A percentile compares a stretch with the other conserved stretches of the same genome.
Evolutionary conservation across 192 early-diverging fungal species (phyloP).

Genomic region (Coemansia sp.): DNA sequence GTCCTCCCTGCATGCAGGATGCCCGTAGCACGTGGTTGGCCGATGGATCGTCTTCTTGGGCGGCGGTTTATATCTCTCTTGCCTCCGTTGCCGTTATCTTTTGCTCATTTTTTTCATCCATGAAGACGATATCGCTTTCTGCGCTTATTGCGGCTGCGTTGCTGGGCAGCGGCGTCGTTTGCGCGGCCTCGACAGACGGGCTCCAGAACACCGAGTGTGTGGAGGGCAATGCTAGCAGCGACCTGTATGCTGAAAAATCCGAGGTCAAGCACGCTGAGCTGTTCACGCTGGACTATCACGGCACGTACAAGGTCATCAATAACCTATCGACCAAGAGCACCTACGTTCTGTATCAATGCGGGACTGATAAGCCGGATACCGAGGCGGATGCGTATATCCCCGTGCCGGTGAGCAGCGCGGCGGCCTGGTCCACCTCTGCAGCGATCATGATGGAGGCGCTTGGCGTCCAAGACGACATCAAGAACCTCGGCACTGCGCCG

Average conservation of each 20-base stretch:
- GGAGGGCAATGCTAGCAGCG: constrained; percentile 2
- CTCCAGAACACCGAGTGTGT: constrained; percentile 42
- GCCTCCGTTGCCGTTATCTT: too few species aligned
- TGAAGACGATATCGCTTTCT: too few species aligned
- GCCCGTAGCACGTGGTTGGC: too few species aligned
- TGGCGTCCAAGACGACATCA: constrained; percentile 34
- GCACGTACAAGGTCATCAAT: constrained; percentile 48
- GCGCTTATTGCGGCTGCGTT: too few species aligned
- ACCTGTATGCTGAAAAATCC: constrained; percentile 23
- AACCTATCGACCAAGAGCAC: constrained; percentile 32
- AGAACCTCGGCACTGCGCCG: constrained; percentile 36
- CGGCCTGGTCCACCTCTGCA: constrained; percentile 39
- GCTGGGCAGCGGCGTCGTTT: too few species aligned
- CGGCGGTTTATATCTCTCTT: too few species aligned
- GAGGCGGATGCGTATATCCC: constrained; percentile 26
- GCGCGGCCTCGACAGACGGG: constrained; percentile 20
- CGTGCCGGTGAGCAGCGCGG: constrained; percentile 32
- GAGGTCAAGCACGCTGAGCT: constrained; percentile 39
- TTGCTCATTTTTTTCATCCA: too few species aligned
- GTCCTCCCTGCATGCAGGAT: too few species aligned
- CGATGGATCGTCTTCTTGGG: too few species aligned
- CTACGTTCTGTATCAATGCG: constrained; percentile 49
- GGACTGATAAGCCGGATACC: constrained; percentile 18
- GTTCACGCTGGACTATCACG: constrained; percentile 45
- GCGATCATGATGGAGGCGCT: constrained; percentile 47